These are phyloP conservation scores for Takakia lepidozioides DNA, from an alignment of 225 moss, liverwort and hornwort species.

Conservation along the genomic window DNA sequence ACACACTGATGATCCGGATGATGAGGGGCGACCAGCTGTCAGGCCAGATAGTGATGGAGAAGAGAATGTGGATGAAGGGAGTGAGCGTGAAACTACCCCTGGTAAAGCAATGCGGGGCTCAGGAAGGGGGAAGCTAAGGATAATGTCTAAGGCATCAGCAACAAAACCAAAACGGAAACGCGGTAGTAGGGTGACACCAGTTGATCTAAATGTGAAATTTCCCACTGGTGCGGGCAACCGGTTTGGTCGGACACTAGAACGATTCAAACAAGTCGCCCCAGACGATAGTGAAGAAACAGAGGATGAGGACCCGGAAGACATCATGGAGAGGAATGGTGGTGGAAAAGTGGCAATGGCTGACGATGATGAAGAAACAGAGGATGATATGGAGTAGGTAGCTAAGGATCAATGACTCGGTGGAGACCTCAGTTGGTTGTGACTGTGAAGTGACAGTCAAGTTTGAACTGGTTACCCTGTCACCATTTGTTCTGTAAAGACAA, in stretches of 20 bases:
- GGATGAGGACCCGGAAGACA: slow-evolving; percentile 82
- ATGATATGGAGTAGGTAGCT: slow-evolving; percentile 68
- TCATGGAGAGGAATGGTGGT: slow-evolving; percentile 18
- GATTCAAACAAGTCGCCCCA: slow-evolving; percentile 32
- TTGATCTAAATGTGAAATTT: slow-evolving; percentile 38
- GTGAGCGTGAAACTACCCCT: slow-evolving; percentile 33
- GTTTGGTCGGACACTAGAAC: slow-evolving; percentile 15
- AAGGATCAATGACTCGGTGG: too few species aligned
- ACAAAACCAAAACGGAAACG: slow-evolving; percentile 46
- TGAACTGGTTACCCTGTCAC: too few species aligned
- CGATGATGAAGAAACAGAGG: slow-evolving; percentile 94
- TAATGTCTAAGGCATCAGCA: slow-evolving; percentile 52
- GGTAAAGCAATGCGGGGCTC: slow-evolving; percentile 35
- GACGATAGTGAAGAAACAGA: slow-evolving; percentile 96
- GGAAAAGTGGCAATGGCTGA: slow-evolving; percentile 16
- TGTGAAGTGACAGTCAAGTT: too few species aligned
- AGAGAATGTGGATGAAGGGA: slow-evolving; percentile 66
- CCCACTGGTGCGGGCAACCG: slow-evolving; percentile 32
- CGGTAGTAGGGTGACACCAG: slow-evolving; percentile 19
- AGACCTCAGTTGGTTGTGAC: too few species aligned
- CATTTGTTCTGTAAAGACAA: too few species aligned
- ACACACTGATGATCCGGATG: slow-evolving; percentile 28
- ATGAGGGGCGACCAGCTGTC: slow-evolving; percentile 29
- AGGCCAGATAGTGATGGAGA: slow-evolving; percentile 59
- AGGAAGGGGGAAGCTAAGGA: slow-evolving; percentile 60